Percentiles rank a stretch among this genome's conserved stretches.
phyloP scores from a whole-genome alignment of 202 grass and related monocot genomes.

The Tripidium arundinaceum region DNA sequence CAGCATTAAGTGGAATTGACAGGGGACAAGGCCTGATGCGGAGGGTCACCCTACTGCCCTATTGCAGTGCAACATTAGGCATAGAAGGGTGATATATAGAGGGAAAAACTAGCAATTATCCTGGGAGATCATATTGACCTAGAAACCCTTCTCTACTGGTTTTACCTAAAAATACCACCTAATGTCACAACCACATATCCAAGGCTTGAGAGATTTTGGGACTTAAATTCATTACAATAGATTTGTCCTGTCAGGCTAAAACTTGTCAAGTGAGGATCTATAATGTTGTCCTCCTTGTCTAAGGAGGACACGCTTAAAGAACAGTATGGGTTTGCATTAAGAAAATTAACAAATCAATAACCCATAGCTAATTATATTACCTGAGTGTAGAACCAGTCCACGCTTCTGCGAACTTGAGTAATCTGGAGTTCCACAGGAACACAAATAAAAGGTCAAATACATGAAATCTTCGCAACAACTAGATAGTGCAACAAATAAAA shows the following conservation, averaged over 20 bases:
- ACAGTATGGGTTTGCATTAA: not conserved
- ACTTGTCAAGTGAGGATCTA: not conserved
- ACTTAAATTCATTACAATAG: not conserved
- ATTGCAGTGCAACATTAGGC: not conserved
- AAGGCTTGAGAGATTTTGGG: not conserved
- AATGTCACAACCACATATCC: not conserved
- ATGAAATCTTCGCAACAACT: conserved; percentile 17
- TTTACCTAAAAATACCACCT: not conserved
- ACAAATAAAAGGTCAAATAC: conserved; percentile 1
- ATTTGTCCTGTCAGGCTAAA: not conserved
- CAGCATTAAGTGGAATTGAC: not conserved
- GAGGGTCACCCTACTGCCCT: not conserved
- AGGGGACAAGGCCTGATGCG: not conserved
- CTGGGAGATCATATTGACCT: not conserved
- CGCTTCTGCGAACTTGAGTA: conserved; percentile 65
- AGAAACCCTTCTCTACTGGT: not conserved
- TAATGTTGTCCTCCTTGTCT: not conserved
- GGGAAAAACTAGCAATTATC: not conserved
- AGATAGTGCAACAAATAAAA: not conserved
- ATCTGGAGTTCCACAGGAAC: conserved; percentile 50
- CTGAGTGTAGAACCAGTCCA: conserved; percentile 82
- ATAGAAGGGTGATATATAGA: not conserved
- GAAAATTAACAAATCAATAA: not conserved
- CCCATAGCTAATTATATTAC: conserved; percentile 33
- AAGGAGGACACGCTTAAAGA: not conserved